Conservation (phyloP, 257 asterid genomes). For the Eucommia ulmoides region DNA sequence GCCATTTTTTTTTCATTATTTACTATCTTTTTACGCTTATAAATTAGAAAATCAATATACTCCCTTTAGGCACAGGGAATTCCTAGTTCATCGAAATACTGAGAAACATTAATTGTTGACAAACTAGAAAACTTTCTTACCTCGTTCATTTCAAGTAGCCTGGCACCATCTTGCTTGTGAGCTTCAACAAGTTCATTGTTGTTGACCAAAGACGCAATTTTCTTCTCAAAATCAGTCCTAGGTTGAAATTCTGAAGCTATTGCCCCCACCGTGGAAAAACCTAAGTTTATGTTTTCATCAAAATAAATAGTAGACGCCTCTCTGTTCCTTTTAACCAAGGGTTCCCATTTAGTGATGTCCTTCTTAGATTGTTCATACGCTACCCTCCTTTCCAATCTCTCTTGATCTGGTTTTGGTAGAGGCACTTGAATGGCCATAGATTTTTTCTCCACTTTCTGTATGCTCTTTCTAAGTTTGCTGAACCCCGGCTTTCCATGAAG, state of each 20-base stretch:
- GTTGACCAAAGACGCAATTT: slow-evolving; percentile 55
- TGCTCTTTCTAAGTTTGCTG: slow-evolving; percentile 41
- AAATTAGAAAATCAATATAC: no score
- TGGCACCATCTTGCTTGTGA: slow-evolving; percentile 76
- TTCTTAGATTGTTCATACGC: slow-evolving; percentile 47
- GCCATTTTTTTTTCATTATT: no score
- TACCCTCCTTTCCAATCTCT: slow-evolving; percentile 50
- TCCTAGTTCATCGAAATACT: no score
- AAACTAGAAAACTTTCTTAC: slow-evolving; percentile 31
- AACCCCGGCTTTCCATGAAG: slow-evolving; percentile 46
- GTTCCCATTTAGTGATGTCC: slow-evolving; percentile 79
- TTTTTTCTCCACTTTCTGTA: slow-evolving; percentile 39
- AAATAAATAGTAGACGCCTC: slow-evolving; percentile 81
- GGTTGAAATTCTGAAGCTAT: slow-evolving; percentile 90
- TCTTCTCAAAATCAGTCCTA: slow-evolving; percentile 80
- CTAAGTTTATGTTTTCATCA: slow-evolving; percentile 51
- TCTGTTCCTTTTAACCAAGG: slow-evolving; percentile 68
- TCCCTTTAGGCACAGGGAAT: no score
- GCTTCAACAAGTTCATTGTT: slow-evolving; percentile 71
- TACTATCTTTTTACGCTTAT: no score
- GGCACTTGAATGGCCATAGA: slow-evolving; percentile 49
- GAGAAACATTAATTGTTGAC: no score
- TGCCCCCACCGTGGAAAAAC: slow-evolving; percentile 78
- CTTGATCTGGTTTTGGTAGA: slow-evolving; percentile 54
- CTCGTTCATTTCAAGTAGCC: slow-evolving; percentile 88